A percentile compares a stretch with the other conserved stretches of the same genome.
Conservation (phyloP, 805 yeast species). For the Lipomyces sp. region DNA sequence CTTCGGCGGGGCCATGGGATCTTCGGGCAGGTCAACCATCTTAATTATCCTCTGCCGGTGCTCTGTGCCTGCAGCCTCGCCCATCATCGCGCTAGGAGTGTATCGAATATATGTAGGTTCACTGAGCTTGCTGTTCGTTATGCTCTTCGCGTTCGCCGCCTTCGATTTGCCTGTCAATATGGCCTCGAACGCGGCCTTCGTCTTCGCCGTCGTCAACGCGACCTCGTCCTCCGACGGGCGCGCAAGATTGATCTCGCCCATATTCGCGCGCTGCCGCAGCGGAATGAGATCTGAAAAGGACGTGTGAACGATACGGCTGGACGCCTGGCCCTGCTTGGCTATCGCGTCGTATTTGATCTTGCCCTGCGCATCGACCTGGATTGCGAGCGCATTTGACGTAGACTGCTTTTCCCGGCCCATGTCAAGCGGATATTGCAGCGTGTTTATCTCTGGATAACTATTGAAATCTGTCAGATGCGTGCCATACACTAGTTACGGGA, state of each 20-base stretch:
- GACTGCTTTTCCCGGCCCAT: slow-evolving; percentile 33
- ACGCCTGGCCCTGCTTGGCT: slow-evolving; percentile 37
- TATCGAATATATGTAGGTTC: slow-evolving; percentile 48
- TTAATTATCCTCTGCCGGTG: slow-evolving; percentile 51
- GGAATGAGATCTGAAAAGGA: slow-evolving; percentile 60
- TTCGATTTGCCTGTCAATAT: slow-evolving; percentile 43
- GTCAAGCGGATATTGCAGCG: slow-evolving; percentile 38
- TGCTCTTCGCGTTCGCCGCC: slow-evolving; percentile 41
- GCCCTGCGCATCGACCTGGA: slow-evolving; percentile 36
- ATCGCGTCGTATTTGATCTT: slow-evolving; percentile 36
- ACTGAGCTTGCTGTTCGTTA: slow-evolving; percentile 31
- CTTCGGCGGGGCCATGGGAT: slow-evolving; percentile 83
- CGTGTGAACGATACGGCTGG: slow-evolving; percentile 42
- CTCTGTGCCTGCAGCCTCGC: slow-evolving; percentile 33
- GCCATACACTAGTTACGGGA: background rate
- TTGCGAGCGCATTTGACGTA: slow-evolving; percentile 33
- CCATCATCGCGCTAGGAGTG: slow-evolving; percentile 43
- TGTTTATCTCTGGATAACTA: slow-evolving; percentile 36
- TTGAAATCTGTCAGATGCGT: background rate
- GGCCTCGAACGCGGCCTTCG: slow-evolving; percentile 54
- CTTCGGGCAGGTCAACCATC: slow-evolving; percentile 64
- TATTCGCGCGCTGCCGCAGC: slow-evolving; percentile 47
- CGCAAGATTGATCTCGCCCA: slow-evolving; percentile 43
- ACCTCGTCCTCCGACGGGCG: slow-evolving; percentile 49
- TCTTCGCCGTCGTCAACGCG: slow-evolving; percentile 49